These are phyloP conservation scores for Rhizopus sp. DNA, from an alignment of 371 early-diverging fungal species.

Conservation along the genomic window DNA sequence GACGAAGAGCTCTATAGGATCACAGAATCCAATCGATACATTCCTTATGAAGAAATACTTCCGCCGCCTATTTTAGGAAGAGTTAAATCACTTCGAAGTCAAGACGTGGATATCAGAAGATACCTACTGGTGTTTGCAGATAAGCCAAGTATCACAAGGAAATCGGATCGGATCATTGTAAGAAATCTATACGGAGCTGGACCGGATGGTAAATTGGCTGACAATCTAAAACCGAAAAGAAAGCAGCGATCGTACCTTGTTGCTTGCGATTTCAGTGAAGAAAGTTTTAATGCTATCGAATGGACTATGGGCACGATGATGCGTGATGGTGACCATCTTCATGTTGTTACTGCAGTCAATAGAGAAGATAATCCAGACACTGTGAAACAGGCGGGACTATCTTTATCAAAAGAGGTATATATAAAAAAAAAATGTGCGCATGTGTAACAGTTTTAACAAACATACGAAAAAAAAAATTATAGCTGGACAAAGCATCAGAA, in stretches of 20 bases:
- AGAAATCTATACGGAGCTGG: conserved; percentile 27
- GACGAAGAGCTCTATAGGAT: conserved; percentile 31
- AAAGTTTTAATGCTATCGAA: conserved; percentile 47
- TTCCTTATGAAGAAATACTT: conserved; percentile 16
- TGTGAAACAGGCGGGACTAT: conserved; percentile 30
- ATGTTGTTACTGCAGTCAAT: conserved; percentile 52
- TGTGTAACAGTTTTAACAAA: background rate
- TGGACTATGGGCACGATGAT: conserved; percentile 64
- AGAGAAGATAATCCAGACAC: conserved; percentile 42
- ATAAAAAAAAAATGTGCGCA: background rate
- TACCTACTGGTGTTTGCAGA: conserved; percentile 33
- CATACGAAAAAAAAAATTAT: background rate
- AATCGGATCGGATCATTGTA: conserved; percentile 24
- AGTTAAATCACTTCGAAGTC: conserved; percentile 17
- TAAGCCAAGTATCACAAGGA: conserved; percentile 11
- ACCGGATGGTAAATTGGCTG: conserved; percentile 18
- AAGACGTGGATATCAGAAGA: conserved; percentile 14
- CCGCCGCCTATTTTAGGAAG: background rate
- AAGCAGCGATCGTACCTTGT: conserved; percentile 34
- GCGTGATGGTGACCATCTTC: conserved; percentile 56
- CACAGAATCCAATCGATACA: conserved; percentile 40
- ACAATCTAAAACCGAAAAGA: conserved; percentile 8
- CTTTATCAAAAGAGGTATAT: conserved; percentile 29
- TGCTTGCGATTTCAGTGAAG: conserved; percentile 48
- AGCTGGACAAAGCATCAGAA: conserved; percentile 34